Conservation (phyloP, 2,329 filamentous ascomycete species). For the Aaosphaeria pasadenensis region DNA sequence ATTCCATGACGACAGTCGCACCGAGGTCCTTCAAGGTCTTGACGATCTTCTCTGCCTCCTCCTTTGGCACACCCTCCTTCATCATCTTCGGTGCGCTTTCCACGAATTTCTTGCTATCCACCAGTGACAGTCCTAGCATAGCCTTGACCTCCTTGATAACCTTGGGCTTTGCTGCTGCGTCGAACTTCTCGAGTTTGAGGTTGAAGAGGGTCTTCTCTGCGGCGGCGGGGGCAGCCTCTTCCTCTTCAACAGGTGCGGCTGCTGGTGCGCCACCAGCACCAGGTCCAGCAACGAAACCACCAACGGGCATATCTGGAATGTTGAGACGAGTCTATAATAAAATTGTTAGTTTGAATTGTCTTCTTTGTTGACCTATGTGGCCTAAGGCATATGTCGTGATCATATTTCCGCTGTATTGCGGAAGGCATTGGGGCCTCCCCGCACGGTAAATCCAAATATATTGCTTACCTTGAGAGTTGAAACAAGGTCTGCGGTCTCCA, state of each 20-base stretch:
- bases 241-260: slow-evolving; percentile 68
- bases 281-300: slow-evolving; percentile 75
- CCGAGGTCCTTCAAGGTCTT: slow-evolving; percentile 91
- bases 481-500: slow-evolving; percentile 97
- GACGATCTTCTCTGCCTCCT: slow-evolving; percentile 98
- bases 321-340: slow-evolving; percentile 78
- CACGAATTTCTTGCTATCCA: slow-evolving; percentile 99
- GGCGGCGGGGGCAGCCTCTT: slow-evolving; percentile 82
- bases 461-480: slow-evolving; percentile 81
- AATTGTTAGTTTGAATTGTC: neutral
- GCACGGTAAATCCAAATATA: neutral
- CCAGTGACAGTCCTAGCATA: slow-evolving; percentile 89
- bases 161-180: slow-evolving; percentile 90
- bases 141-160: slow-evolving; percentile 99
- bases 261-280: slow-evolving; percentile 58
- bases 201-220: slow-evolving; percentile 97
- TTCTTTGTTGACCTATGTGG: too few species aligned
- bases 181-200: slow-evolving; percentile 88
- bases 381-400: too few species aligned
- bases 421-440: neutral
- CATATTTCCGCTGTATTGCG: too few species aligned
- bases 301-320: slow-evolving; percentile 95
- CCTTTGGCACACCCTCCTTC: slow-evolving; percentile 99
- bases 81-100: slow-evolving; percentile 96
- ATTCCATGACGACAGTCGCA: slow-evolving; percentile 88